Percentiles rank a stretch among this genome's conserved stretches.
These are phyloP conservation scores for Mrakia hoshinonis DNA, from an alignment of 768 basidiomycete genomes.

Conservation along the genomic window DNA sequence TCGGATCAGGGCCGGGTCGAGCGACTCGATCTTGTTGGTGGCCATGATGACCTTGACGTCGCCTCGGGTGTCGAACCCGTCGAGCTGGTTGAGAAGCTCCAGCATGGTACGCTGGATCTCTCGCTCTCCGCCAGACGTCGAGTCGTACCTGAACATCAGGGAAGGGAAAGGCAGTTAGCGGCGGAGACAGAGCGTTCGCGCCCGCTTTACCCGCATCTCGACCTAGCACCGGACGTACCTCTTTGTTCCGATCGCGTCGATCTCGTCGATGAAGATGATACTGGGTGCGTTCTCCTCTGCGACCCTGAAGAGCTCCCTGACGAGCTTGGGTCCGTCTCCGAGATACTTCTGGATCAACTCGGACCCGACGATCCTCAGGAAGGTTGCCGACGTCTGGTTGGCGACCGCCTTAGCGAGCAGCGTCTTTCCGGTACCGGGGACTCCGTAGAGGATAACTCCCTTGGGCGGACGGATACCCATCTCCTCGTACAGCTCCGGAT, in stretches of 20 bases:
- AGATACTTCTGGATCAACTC: slow-evolving; percentile 99
- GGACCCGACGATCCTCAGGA: slow-evolving; percentile 92
- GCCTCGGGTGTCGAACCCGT: slow-evolving; percentile 98
- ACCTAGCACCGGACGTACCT: slow-evolving; percentile 57
- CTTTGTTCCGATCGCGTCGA: slow-evolving; percentile 96
- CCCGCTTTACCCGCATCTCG: no score
- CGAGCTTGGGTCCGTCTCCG: slow-evolving; percentile 95
- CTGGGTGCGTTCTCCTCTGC: slow-evolving; percentile 97
- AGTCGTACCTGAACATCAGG: slow-evolving; percentile 65
- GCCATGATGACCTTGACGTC: slow-evolving; percentile 99
- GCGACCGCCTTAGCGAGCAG: slow-evolving; percentile 95
- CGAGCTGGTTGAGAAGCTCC: slow-evolving; percentile 93
- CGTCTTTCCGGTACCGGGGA: slow-evolving; percentile 97
- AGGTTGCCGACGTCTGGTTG: slow-evolving; percentile 96
- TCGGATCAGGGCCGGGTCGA: slow-evolving; percentile 95
- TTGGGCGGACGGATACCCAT: slow-evolving; percentile 99
- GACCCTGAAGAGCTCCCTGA: slow-evolving; percentile 90
- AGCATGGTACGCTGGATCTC: slow-evolving; percentile 99
- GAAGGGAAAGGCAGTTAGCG: neutral
- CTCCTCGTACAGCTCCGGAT: slow-evolving; percentile 97
- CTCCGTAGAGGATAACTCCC: slow-evolving; percentile 97
- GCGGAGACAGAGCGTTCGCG: neutral
- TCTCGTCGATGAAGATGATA: slow-evolving; percentile 99
- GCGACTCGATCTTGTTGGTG: slow-evolving; percentile 91
- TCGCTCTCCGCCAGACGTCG: slow-evolving; percentile 94